These are phyloP conservation scores for Musa beccarii DNA, from an alignment of 176 grass and related monocot species.

Conservation along the genomic window DNA sequence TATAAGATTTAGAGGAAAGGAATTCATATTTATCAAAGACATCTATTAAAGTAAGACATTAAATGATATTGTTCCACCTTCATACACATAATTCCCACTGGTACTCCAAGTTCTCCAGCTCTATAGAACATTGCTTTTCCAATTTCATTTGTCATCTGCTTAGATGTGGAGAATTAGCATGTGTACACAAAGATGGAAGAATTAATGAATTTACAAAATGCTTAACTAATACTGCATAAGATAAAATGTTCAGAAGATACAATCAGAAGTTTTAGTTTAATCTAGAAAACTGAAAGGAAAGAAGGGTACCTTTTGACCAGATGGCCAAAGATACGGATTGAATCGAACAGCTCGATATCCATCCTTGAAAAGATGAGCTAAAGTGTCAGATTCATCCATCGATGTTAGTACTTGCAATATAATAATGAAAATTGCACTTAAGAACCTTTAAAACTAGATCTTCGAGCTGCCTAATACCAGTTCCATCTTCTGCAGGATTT, in stretches of 20 bases:
- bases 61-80: constrained; percentile 38
- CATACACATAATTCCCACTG: constrained; percentile 69
- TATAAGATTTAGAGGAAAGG: neutral
- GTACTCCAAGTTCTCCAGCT: constrained; percentile 76
- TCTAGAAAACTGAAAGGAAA: neutral
- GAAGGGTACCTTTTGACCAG: constrained; percentile 71
- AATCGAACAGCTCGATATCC: constrained; percentile 74
- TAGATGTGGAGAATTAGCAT: neutral
- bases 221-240: neutral
- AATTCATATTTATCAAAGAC: neutral
- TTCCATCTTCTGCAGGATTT: constrained; percentile 76
- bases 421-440: constrained; percentile 1
- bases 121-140: constrained; percentile 76
- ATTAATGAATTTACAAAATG: neutral
- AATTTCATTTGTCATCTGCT: constrained; percentile 75
- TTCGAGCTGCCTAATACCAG: constrained; percentile 68
- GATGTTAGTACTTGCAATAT: neutral
- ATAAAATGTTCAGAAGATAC: no score
- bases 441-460: constrained; percentile 60
- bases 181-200: neutral
- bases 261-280: no score
- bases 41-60: neutral
- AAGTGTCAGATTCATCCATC: neutral
- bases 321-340: constrained; percentile 83
- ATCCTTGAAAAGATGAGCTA: constrained; percentile 39